Base-by-base conservation (phyloP, 73 alveolate genomes). In the Durusdinium trenchii region DNA sequence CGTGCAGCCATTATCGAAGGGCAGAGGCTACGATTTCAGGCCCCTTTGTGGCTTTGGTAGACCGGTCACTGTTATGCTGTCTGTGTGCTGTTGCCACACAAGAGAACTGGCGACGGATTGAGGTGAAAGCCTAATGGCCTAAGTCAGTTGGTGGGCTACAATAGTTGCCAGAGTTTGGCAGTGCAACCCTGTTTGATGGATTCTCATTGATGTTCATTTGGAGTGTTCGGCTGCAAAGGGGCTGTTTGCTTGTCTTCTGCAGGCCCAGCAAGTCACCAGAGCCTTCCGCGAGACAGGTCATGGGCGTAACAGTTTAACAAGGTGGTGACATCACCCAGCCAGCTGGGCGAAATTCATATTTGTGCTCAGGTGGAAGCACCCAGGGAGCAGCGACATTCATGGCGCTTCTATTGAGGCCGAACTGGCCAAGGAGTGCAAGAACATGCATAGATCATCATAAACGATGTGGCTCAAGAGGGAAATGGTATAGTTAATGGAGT, bases 331-430 rank as follows among this genome's bases (percentile, higher is more conserved):
- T 60, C 30, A 32, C 30, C 18, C 6, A 60, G 18, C n/a, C 18
- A 60, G 30, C 18, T 60, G 18, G 73, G 73, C 73, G n/a, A 2
- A 18, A 23, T 9, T 64, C 38, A 38, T 28, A 9, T 32, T 46
- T 30, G 18, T 52, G 48, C 32, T 38, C 23, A 91, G 97, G 97
- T 45, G 97, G 97, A 69, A 69, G 97, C 75, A 69, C 87, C 0
- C 89, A 91, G 43, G 97, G 97, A 26, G 97, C 97, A 1, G 97
- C 97, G 54, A 91, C 97, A 52, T 51, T 91, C 89, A 91, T 91
- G 97, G 97, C 97, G 23, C 87, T 91, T 2, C 87, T 91, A 54
- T 12, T 91, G 76, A 91, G 97, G 97, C 85, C 61, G 12, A 23
- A 67, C 60, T 67, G 97, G 97, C 85, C 61, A 16, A 23, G 12